phyloP scores from a whole-genome alignment of 208 protist genomes.

The Tetramitus jugosus region DNA sequence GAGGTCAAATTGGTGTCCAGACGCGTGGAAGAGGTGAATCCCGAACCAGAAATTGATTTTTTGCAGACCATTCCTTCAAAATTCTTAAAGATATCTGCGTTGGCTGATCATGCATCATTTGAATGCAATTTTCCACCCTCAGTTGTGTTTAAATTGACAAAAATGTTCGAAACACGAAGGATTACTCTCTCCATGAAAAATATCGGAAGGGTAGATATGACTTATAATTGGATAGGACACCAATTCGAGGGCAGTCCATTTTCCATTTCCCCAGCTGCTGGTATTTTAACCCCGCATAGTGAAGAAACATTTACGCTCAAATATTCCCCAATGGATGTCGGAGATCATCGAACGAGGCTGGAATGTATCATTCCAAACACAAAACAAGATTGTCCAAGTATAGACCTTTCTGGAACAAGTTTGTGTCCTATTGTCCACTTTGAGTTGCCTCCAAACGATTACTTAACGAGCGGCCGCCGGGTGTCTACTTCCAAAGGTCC shows the following conservation, averaged over 20 bases:
- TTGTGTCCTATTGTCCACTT: conserved; percentile 91
- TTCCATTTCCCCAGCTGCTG: conserved; percentile 52
- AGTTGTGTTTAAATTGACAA: conserved; percentile 73
- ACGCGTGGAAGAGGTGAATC: conserved; percentile 25
- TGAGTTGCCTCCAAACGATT: conserved; percentile 73
- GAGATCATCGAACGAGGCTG: conserved; percentile 43
- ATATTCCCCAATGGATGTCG: conserved; percentile 67
- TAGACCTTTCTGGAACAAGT: conserved; percentile 63
- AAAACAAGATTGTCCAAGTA: not conserved
- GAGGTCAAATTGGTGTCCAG: not conserved
- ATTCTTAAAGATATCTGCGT: conserved; percentile 23
- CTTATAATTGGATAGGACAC: conserved; percentile 49
- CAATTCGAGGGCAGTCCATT: conserved; percentile 44
- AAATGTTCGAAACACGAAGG: conserved; percentile 80
- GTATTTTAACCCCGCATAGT: conserved; percentile 48
- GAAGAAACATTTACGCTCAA: conserved; percentile 54
- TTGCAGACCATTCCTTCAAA: conserved; percentile 15
- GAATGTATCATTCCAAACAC: conserved; percentile 55
- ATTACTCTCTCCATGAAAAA: conserved; percentile 70
- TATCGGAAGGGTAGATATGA: conserved; percentile 59
- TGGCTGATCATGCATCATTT: conserved; percentile 31
- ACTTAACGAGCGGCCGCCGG: conserved; percentile 57
- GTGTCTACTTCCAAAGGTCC: conserved; percentile 46
- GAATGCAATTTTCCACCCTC: conserved; percentile 27
- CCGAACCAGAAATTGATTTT: conserved; percentile 33